These are phyloP conservation scores for Globisporangium viniferum DNA, from an alignment of 352 stramenopile species.

Conservation along the genomic window DNA sequence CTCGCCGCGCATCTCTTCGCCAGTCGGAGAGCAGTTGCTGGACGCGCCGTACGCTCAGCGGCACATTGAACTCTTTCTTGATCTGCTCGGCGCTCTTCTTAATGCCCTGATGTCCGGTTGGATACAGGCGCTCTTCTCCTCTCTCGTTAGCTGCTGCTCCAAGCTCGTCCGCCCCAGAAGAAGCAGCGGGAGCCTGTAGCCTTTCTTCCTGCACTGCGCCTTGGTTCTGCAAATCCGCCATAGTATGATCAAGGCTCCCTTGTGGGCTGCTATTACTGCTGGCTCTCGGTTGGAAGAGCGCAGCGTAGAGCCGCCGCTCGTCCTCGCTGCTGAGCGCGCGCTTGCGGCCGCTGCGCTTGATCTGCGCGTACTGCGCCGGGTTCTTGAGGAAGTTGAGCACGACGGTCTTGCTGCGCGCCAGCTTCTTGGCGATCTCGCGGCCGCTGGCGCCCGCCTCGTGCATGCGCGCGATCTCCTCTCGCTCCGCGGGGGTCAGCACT, in stretches of 20 bases:
- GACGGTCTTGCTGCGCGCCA: conserved; percentile 53
- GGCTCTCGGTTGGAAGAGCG: conserved; percentile 21
- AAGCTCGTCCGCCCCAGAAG: background rate
- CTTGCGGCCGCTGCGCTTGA: conserved; percentile 54
- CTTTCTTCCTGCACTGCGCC: background rate
- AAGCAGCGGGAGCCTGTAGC: background rate
- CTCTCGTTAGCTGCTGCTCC: background rate
- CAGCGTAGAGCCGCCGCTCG: conserved; percentile 36
- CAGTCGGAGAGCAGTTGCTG: conserved; percentile 57
- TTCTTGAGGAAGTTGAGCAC: conserved; percentile 57
- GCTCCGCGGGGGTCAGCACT: conserved; percentile 32
- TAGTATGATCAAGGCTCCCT: background rate
- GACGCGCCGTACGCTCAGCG: conserved; percentile 49
- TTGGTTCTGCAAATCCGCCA: background rate
- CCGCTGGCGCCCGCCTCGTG: conserved; percentile 35
- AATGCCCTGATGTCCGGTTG: background rate
- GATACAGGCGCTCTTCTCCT: background rate
- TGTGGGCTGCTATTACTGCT: background rate
- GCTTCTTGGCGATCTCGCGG: conserved; percentile 47
- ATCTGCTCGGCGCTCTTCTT: conserved; percentile 51
- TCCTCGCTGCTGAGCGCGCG: conserved; percentile 40
- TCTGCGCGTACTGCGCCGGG: conserved; percentile 38
- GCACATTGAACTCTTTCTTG: conserved; percentile 42
- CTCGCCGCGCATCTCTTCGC: conserved; percentile 31
- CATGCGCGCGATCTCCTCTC: conserved; percentile 43